Conservation (phyloP, 2,329 filamentous ascomycete species). For the Botrytis byssoidea region DNA sequence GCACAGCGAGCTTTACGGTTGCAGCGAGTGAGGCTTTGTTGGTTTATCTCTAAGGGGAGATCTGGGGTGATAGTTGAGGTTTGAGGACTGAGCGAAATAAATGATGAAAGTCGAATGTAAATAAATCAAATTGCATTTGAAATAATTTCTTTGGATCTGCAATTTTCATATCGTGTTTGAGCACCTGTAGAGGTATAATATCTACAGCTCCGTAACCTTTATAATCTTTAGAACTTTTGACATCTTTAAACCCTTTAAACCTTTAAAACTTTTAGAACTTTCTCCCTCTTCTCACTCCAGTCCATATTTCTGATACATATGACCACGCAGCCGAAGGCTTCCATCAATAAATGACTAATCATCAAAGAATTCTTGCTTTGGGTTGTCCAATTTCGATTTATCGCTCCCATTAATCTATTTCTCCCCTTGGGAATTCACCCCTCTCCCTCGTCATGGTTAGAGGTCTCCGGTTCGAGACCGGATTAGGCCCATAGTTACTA, state of each 20-base stretch:
- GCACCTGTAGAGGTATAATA: neutral
- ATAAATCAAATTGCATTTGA: neutral
- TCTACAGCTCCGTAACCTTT: too few species aligned
- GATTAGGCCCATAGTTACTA: neutral
- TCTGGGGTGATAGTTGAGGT: neutral
- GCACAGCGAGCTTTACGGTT: conserved; percentile 44
- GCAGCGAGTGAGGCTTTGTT: conserved; percentile 50
- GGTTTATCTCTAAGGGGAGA: conserved; percentile 42
- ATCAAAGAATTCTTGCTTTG: conserved; percentile 12
- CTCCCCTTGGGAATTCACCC: too few species aligned
- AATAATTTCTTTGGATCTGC: neutral
- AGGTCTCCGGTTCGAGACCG: conserved; percentile 17
- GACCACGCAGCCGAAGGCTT: accelerated
- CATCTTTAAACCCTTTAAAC: too few species aligned
- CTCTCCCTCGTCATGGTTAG: neutral
- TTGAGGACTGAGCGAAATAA: neutral
- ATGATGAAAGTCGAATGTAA: neutral
- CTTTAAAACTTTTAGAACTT: too few species aligned
- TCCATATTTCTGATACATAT: accelerated
- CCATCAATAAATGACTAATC: neutral
- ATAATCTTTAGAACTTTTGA: too few species aligned
- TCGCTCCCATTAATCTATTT: too few species aligned
- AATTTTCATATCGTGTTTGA: neutral
- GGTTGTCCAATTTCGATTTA: neutral
- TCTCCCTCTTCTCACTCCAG: neutral